Conservation (phyloP, 768 basidiomycete species). For the Hebeloma cylindrosporum region DNA sequence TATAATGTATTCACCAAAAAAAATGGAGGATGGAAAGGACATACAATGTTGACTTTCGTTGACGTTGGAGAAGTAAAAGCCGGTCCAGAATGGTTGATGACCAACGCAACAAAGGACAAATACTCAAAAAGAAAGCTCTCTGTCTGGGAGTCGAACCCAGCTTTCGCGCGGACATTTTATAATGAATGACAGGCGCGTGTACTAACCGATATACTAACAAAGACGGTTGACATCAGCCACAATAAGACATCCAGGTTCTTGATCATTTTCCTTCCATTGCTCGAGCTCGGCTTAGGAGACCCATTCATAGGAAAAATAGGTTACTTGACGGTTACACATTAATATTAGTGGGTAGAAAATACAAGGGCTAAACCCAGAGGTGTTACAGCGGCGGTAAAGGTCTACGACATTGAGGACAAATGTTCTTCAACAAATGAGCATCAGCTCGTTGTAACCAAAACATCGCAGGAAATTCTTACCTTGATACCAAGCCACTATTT, state of each 20-base stretch:
- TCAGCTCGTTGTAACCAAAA: conserved; percentile 3
- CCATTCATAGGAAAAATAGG: no score
- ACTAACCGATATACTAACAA: conserved; percentile 19
- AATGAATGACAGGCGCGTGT: conserved; percentile 14
- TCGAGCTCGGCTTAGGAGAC: no score
- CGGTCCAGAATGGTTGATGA: not conserved
- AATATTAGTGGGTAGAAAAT: conserved; percentile 1
- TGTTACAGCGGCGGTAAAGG: conserved; percentile 74
- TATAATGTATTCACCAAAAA: no score
- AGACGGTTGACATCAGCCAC: no score
- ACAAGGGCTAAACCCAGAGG: not conserved
- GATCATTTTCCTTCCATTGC: no score
- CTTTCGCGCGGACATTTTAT: conserved; percentile 17
- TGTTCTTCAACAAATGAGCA: conserved; percentile 52
- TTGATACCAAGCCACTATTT: conserved; percentile 74
- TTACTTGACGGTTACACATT: no score
- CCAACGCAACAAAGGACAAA: conserved; percentile 2
- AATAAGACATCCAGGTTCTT: no score
- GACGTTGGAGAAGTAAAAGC: not conserved
- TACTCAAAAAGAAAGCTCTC: conserved; percentile 2
- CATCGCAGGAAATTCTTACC: conserved; percentile 34
- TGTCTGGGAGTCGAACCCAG: conserved; percentile 19
- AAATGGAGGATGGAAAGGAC: no score
- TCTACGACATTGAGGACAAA: conserved; percentile 89
- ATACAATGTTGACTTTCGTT: no score